These are phyloP conservation scores for Ceratocystis variospora DNA, from an alignment of 2,329 filamentous ascomycete genomes.

Conservation along the genomic window DNA sequence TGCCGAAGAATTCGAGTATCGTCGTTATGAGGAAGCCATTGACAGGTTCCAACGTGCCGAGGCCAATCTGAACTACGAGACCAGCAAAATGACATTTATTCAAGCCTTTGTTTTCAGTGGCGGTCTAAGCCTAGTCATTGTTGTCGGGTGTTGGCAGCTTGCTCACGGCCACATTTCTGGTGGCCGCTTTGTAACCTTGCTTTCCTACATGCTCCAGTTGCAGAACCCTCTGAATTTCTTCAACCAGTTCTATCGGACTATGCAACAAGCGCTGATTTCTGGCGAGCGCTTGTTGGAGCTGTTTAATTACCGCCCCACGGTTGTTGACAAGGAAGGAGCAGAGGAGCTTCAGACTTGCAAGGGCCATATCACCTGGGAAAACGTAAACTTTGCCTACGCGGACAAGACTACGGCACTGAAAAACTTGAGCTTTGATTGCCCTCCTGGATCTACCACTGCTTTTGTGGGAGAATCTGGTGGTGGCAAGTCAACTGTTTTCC, in stretches of 20 bases:
- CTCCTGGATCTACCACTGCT: constrained; percentile 83
- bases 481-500: constrained; percentile 93
- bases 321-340: constrained; percentile 61
- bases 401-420: constrained; percentile 70
- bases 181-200: constrained; percentile 57
- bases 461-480: constrained; percentile 94
- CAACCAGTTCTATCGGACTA: constrained; percentile 88
- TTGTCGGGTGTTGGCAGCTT: constrained; percentile 66
- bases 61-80: constrained; percentile 60
- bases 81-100: constrained; percentile 68
- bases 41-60: constrained; percentile 59
- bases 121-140: constrained; percentile 56
- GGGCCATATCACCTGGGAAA: constrained; percentile 73
- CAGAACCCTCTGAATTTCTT: constrained; percentile 76
- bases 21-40: constrained; percentile 57
- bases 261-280: constrained; percentile 95
- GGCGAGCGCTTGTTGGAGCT: constrained; percentile 88
- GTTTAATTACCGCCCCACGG: constrained; percentile 90
- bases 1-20: constrained; percentile 65
- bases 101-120: constrained; percentile 70
- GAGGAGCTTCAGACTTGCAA: constrained; percentile 50
- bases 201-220: constrained; percentile 67
- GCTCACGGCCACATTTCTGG: constrained; percentile 50
- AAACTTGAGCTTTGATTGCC: constrained; percentile 71
- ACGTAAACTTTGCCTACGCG: constrained; percentile 87